Evolutionary conservation across 148 eudicot species (phyloP).

Genomic region (Hydrangea macrophylla): DNA sequence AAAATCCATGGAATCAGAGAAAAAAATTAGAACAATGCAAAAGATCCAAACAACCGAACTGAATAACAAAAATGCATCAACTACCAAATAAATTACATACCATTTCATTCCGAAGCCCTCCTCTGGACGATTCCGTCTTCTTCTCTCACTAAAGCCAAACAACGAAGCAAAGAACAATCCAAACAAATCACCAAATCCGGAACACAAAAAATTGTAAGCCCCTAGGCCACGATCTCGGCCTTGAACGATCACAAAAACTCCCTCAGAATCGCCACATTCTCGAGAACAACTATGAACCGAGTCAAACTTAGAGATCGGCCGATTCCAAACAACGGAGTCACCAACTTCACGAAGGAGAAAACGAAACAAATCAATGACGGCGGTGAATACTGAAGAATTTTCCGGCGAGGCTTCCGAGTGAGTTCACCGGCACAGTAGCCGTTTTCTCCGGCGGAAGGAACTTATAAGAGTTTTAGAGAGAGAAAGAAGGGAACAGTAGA

Average conservation of each 20-base stretch:
- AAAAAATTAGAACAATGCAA: conserved; percentile 9
- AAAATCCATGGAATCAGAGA: conserved; percentile 10
- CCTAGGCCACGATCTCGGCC: conserved; percentile 54
- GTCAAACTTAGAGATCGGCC: conserved; percentile 39
- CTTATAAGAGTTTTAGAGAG: conserved; percentile 3
- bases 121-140: conserved; percentile 48
- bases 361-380: background rate
- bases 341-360: conserved; percentile 21
- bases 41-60: conserved; percentile 11
- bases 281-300: conserved; percentile 21
- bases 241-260: conserved; percentile 16
- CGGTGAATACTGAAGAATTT: background rate
- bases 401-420: background rate
- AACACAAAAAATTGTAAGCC: conserved; percentile 14
- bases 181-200: background rate
- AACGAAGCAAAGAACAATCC: conserved; percentile 4
- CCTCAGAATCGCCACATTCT: conserved; percentile 53
- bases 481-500: conserved; percentile 27
- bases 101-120: conserved; percentile 66
- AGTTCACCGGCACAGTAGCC: conserved; percentile 16
- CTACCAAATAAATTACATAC: conserved; percentile 21
- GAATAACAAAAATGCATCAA: conserved; percentile 9
- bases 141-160: conserved; percentile 22
- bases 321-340: conserved; percentile 35
- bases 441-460: conserved; percentile 29